Evolutionary conservation across 371 early-diverging fungal genomes (phyloP), one percentile per base, ranked within the genome.

Genomic region (Circinella minor): DNA sequence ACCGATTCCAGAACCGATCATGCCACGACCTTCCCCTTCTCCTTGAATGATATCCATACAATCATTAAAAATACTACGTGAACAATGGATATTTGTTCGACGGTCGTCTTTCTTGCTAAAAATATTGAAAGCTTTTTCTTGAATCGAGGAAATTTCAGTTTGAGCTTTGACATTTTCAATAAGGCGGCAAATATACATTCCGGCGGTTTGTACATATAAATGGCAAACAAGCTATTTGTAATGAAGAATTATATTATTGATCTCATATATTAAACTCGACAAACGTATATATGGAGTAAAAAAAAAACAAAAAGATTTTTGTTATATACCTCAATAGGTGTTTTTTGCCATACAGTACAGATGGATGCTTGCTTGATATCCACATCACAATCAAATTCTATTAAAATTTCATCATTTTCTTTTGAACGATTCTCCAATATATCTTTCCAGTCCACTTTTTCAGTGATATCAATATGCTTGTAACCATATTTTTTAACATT

Each of bases 381-480:
- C 68, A 66, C 37, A 38, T 63, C 20, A 37, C 64, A 6, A 54
- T 65, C 46, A 37, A 57, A 5, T 62, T 59, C 5, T 60, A 74
- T 0, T 15, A 18, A 4, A 82, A 66, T 11, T 62, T 37, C 7
- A 68, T 48, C 0, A 55, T 47, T 0, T 49, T 55, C 46, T 72
- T 63, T 20, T 61, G 55, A 37, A 69, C 69, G 17, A 66, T 73
- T 36, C 61, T 63, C 15, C 46, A 36, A 36, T 39, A 38, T 0
- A 47, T 18, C 37, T 27, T 54, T 43, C 57, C 80, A 78, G 55
- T 68, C 65, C 37, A 70, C 39, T 47, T 74, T 77, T 0, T 82
- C 80, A 3, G 82, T 82, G 18, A 82, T 65, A 72, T 82, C 80
- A 37, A 78, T 77, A 68, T 82, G 79, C 7, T 68, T 65, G 48